phyloP scores from a whole-genome alignment of 2,329 filamentous ascomycete species.

The Acephala macrosclerotiorum region DNA sequence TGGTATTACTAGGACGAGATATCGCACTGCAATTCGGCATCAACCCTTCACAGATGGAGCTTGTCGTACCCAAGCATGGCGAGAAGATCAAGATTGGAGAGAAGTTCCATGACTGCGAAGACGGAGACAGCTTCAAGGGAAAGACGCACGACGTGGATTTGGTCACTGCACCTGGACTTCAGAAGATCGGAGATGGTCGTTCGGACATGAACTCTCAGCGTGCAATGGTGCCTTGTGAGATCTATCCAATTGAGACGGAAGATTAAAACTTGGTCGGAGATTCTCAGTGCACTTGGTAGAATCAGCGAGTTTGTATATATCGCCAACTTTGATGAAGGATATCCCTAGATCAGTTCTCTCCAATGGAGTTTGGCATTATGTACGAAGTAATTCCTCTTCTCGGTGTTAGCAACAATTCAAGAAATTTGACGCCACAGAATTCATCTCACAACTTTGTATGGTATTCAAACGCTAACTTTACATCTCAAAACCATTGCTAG shows the following conservation, averaged over 20 bases:
- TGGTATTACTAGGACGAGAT: slow-evolving; percentile 8
- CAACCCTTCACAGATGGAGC: slow-evolving; percentile 8
- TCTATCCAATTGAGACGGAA: slow-evolving; percentile 5
- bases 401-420: too few species aligned
- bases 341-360: not conserved
- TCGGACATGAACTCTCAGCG: slow-evolving; percentile 9
- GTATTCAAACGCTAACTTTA: too few species aligned
- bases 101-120: slow-evolving; percentile 11
- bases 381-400: too few species aligned
- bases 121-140: slow-evolving; percentile 9
- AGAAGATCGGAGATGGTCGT: slow-evolving; percentile 7
- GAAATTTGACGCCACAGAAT: too few species aligned
- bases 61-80: slow-evolving; percentile 10
- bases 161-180: slow-evolving; percentile 12
- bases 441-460: too few species aligned
- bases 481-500: too few species aligned
- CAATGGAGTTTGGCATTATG: not conserved
- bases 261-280: not conserved
- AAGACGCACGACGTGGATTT: not conserved
- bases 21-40: slow-evolving; percentile 17
- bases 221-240: slow-evolving; percentile 13
- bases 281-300: not conserved
- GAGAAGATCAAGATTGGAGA: slow-evolving; percentile 15
- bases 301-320: not conserved
- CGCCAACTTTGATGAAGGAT: not conserved